These are phyloP conservation scores for Paecilomyces sp. DNA, from an alignment of 2,329 filamentous ascomycete species.

Conservation along the genomic window DNA sequence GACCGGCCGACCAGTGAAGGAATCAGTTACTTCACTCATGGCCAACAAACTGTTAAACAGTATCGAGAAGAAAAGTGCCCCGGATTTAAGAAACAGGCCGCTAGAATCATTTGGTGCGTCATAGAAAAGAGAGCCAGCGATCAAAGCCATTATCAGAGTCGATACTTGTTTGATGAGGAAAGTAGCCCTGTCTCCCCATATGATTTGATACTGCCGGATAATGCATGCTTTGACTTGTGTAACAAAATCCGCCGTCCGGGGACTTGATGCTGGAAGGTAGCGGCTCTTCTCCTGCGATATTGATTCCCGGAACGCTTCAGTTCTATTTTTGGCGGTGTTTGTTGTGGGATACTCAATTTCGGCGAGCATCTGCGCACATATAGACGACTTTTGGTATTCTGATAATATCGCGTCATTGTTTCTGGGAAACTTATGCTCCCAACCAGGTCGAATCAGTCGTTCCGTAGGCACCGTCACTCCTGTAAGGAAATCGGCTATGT, in stretches of 20 bases:
- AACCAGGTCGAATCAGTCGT: constrained; percentile 11
- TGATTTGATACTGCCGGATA: constrained; percentile 56
- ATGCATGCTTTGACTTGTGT: constrained; percentile 52
- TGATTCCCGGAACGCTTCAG: too few species aligned
- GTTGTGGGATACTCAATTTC: too few species aligned
- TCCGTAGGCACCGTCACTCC: constrained; percentile 54
- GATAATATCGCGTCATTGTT: too few species aligned
- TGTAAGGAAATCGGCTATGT: constrained; percentile 59
- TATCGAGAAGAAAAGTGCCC: constrained; percentile 58
- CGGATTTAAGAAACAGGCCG: constrained; percentile 58
- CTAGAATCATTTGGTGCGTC: constrained; percentile 50
- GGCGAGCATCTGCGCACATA: too few species aligned
- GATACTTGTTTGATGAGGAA: constrained; percentile 57
- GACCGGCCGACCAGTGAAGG: constrained; percentile 55
- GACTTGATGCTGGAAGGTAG: too few species aligned
- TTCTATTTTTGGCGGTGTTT: too few species aligned
- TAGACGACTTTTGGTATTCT: constrained; percentile 25
- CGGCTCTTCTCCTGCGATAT: too few species aligned
- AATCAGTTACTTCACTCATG: constrained; percentile 60
- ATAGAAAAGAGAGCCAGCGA: constrained; percentile 63
- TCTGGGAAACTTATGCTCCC: too few species aligned
- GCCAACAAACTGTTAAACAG: constrained; percentile 56
- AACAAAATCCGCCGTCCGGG: constrained; percentile 20
- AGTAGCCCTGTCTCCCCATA: constrained; percentile 58
- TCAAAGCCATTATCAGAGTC: constrained; percentile 53